These are phyloP conservation scores for Lithospermum erythrorhizon DNA, from an alignment of 257 asterid species.

Conservation along the genomic window DNA sequence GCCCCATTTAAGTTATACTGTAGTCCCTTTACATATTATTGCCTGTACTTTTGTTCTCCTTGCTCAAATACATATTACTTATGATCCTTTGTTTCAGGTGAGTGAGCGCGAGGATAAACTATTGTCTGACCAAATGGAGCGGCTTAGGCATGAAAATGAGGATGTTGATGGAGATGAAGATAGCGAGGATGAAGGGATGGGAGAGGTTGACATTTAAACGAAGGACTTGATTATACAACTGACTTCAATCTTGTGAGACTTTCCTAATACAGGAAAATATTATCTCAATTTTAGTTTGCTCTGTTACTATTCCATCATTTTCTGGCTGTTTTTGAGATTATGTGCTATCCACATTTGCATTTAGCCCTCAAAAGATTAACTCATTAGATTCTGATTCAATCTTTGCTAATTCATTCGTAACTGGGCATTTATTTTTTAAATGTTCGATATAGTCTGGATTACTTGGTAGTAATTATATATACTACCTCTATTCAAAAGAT, in stretches of 20 bases:
- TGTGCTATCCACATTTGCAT: not conserved
- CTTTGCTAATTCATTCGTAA: not conserved
- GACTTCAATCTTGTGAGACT: not conserved
- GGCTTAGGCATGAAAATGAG: slow-evolving; percentile 55
- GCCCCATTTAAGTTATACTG: not conserved
- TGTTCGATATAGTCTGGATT: no score
- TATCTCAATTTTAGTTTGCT: not conserved
- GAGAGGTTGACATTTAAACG: slow-evolving; percentile 56
- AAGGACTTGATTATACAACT: slow-evolving; percentile 10
- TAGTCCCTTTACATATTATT: no score
- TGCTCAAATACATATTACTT: not conserved
- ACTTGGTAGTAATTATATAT: no score
- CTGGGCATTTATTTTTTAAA: not conserved
- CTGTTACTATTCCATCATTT: no score
- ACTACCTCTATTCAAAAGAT: no score
- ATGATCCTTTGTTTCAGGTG: slow-evolving; percentile 43
- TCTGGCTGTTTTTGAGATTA: not conserved
- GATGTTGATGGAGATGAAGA: slow-evolving; percentile 83
- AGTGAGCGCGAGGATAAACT: slow-evolving; percentile 87
- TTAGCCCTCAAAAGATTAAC: not conserved
- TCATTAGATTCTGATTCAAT: not conserved
- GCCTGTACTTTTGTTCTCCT: not conserved
- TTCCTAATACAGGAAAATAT: not conserved
- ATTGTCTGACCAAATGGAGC: slow-evolving; percentile 71
- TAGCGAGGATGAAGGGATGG: slow-evolving; percentile 96